phyloP scores from a whole-genome alignment of 2,329 filamentous ascomycete genomes.

The Hypomyces perniciosus region DNA sequence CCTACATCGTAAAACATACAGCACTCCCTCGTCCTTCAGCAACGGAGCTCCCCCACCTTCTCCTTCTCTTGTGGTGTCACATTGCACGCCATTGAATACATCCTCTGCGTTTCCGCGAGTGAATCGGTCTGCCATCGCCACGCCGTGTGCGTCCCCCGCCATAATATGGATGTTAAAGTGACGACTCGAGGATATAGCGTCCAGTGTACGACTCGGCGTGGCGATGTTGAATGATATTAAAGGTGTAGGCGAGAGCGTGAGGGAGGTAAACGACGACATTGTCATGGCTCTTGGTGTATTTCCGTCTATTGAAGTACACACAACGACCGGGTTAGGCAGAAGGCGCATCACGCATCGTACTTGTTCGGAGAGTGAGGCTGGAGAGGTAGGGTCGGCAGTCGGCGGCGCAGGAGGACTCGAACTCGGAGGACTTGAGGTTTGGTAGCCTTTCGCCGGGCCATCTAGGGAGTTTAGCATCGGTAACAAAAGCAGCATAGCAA shows the following conservation, averaged over 20 bases:
- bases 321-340: slow-evolving; percentile 49
- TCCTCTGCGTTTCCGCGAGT: slow-evolving; percentile 41
- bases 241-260: slow-evolving; percentile 46
- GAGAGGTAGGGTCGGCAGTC: slow-evolving; percentile 28
- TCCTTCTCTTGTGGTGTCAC: slow-evolving; percentile 11
- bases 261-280: slow-evolving; percentile 54
- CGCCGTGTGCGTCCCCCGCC: slow-evolving; percentile 40
- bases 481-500: background rate
- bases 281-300: slow-evolving; percentile 45
- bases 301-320: slow-evolving; percentile 43
- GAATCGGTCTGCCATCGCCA: slow-evolving; percentile 46
- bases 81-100: slow-evolving; percentile 34
- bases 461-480: background rate
- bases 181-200: slow-evolving; percentile 39
- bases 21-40: slow-evolving; percentile 46
- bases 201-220: slow-evolving; percentile 49
- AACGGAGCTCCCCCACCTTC: slow-evolving; percentile 31
- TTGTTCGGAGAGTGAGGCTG: slow-evolving; percentile 36
- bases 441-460: background rate
- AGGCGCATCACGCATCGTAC: slow-evolving; percentile 49
- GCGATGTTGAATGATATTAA: slow-evolving; percentile 53
- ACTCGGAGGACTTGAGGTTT: background rate
- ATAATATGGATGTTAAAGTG: slow-evolving; percentile 53
- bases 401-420: slow-evolving; percentile 23
- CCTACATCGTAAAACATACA: slow-evolving; percentile 41